A percentile compares a stretch with the other conserved stretches of the same genome.
These are phyloP conservation scores for Lachancea cidri DNA, from an alignment of 805 yeast species.

Conservation along the genomic window DNA sequence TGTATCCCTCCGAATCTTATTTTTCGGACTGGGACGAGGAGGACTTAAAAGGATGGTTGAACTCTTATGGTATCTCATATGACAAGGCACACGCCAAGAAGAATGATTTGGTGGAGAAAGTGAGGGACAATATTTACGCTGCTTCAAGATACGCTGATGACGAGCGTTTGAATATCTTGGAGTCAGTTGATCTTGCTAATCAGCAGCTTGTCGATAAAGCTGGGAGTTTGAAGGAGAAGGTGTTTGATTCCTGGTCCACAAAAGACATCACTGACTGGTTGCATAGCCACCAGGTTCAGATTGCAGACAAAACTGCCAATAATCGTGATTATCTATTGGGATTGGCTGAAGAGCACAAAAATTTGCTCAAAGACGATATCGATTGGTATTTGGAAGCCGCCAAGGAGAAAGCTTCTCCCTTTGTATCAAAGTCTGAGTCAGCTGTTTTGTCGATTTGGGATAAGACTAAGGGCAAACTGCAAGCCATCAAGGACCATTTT, in stretches of 20 bases:
- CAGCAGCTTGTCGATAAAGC: constrained; percentile 36
- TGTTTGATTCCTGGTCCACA: constrained; percentile 49
- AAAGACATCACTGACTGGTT: constrained; percentile 54
- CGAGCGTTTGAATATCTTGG: constrained; percentile 37
- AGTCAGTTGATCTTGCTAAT: constrained; percentile 36
- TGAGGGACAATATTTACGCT: constrained; percentile 40
- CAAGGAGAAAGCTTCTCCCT: constrained; percentile 33
- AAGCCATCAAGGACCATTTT: constrained; percentile 15
- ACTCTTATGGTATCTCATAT: constrained; percentile 38
- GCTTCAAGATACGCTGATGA: constrained; percentile 38
- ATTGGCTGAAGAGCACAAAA: constrained; percentile 33
- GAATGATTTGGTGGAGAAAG: constrained; percentile 42
- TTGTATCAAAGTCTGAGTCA: constrained; percentile 32
- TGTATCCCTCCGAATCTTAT: constrained; percentile 47
- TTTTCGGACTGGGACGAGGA: constrained; percentile 50
- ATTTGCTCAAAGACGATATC: constrained; percentile 37
- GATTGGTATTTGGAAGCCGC: constrained; percentile 33
- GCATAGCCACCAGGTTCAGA: constrained; percentile 38
- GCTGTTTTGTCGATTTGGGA: constrained; percentile 25
- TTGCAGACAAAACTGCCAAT: constrained; percentile 32
- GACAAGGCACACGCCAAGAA: constrained; percentile 37
- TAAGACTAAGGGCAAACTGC: constrained; percentile 12
- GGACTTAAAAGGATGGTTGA: constrained; percentile 46
- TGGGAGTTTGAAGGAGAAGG: constrained; percentile 38
- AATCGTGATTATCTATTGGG: constrained; percentile 35